These are phyloP conservation scores for Phytophthora constricta DNA, from an alignment of 352 stramenopile species.

Conservation along the genomic window DNA sequence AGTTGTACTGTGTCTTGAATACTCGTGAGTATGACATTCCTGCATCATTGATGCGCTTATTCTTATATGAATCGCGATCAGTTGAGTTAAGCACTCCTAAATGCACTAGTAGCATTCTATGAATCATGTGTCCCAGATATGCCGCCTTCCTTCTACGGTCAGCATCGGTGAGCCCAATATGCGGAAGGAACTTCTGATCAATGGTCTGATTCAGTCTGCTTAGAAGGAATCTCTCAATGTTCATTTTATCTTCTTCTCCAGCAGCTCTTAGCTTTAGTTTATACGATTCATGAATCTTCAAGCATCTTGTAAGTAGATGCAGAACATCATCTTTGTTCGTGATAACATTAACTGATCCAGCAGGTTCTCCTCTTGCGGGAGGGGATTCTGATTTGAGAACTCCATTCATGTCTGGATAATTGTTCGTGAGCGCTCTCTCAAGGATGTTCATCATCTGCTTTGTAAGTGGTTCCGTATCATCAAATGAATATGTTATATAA, in stretches of 20 bases:
- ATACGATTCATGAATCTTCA: constrained; percentile 6
- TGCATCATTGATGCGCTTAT: constrained; percentile 22
- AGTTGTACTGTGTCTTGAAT: constrained; percentile 25
- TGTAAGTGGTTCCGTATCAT: constrained; percentile 6
- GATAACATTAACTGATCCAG: constrained; percentile 20
- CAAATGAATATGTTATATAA: constrained; percentile 26
- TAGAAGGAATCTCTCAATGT: constrained; percentile 15
- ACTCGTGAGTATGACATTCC: constrained; percentile 20
- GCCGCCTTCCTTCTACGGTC: constrained; percentile 17
- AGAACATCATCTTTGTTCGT: constrained; percentile 15
- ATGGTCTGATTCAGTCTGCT: constrained; percentile 12
- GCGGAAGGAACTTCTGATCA: constrained; percentile 8
- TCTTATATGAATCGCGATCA: constrained; percentile 24
- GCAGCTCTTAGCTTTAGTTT: background rate
- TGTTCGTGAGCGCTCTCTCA: constrained; percentile 10
- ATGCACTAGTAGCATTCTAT: constrained; percentile 14
- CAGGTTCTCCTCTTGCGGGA: constrained; percentile 1
- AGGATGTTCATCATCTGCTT: constrained; percentile 21
- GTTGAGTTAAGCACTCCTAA: constrained; percentile 10
- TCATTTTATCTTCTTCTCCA: constrained; percentile 5
- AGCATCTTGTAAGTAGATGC: constrained; percentile 9
- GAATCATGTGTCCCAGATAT: constrained; percentile 19
- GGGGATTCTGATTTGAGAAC: constrained; percentile 8
- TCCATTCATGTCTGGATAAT: constrained; percentile 14
- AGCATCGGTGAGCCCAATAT: constrained; percentile 7